These are phyloP conservation scores for Onygena corvina DNA, from an alignment of 2,329 filamentous ascomycete genomes.

Conservation along the genomic window DNA sequence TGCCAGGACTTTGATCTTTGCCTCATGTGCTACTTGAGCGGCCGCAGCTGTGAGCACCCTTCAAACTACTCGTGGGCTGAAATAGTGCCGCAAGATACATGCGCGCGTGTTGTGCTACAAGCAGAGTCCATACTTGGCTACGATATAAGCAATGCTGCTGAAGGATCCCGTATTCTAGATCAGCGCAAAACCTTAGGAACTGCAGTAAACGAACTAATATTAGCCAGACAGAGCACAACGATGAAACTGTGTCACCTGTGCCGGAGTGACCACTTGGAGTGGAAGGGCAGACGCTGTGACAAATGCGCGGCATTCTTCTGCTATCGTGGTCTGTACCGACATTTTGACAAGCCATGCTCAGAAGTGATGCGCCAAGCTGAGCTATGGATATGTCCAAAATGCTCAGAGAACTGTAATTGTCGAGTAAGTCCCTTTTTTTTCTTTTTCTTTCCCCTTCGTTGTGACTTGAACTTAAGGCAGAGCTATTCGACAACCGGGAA, in stretches of 20 bases:
- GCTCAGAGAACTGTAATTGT: conserved; percentile 26
- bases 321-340: conserved; percentile 27
- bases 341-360: conserved; percentile 26
- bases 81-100: conserved; percentile 22
- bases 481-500: neutral
- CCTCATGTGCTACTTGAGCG: conserved; percentile 26
- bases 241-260: conserved; percentile 27
- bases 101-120: conserved; percentile 19
- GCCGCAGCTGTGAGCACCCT: conserved; percentile 27
- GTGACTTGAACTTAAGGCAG: neutral
- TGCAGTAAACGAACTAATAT: conserved; percentile 23
- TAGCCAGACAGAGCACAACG: conserved; percentile 18
- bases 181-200: conserved; percentile 20
- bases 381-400: conserved; percentile 27
- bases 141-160: conserved; percentile 7
- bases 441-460: neutral
- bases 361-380: conserved; percentile 23
- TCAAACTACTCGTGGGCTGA: conserved; percentile 26
- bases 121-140: conserved; percentile 19
- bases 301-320: conserved; percentile 28
- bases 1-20: conserved; percentile 30
- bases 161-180: conserved; percentile 11
- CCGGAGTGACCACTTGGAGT: conserved; percentile 26
- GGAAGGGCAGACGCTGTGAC: conserved; percentile 26
- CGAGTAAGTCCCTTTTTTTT: conserved; percentile 15